Base-by-base conservation (phyloP, 2,329 filamentous ascomycete species). In the Alternaria brassicicola region DNA sequence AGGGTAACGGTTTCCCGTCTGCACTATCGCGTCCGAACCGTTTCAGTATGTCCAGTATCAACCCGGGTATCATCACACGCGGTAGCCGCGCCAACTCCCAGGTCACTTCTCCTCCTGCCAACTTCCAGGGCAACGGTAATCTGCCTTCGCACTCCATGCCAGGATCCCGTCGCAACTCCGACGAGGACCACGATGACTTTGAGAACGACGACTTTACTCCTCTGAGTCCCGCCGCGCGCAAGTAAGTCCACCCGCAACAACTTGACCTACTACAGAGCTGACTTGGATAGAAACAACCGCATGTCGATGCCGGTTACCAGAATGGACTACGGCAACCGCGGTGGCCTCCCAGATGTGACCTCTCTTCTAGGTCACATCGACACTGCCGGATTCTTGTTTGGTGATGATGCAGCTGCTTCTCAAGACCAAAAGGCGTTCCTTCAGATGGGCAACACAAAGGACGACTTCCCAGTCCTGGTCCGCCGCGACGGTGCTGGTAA, bases 281-380 rank as follows among this genome's bases (percentile, higher is more conserved):
- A 53, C 57, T 57, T 30, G 51, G 50, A 48, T 68, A 96, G 92
- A 66, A 84, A 89, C 60, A 96, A 97, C 76, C 90, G 94, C 64
- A 96, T 96, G 78, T 97, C 94, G 4, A 93, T 97, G 90, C 94
- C 94, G 30, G 90, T 94, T 50, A 92, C 90, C 46, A 85, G 85
- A 59, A 86, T 88, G 65, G 86, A 89, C 65, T 87, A 84, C 65
- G 86, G 89, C 62, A 80, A 88, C 68, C 88, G 89, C 46, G 63
- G 68, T 35, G 84, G 74, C 60, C 73, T 79, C 46, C 75, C 80
- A 39, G 81, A 82, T 55, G 71, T 81, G 38, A 74, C 76, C 39
- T 76, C 79, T 23, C 76, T 88, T 68, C 76, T 96, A 56, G 93
- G 95, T 62, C 89, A 91, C 66, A 92, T 92, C 71, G 93, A 95